Evolutionary conservation across 768 basidiomycete species (phyloP).

Genomic region (Suillus lakei): DNA sequence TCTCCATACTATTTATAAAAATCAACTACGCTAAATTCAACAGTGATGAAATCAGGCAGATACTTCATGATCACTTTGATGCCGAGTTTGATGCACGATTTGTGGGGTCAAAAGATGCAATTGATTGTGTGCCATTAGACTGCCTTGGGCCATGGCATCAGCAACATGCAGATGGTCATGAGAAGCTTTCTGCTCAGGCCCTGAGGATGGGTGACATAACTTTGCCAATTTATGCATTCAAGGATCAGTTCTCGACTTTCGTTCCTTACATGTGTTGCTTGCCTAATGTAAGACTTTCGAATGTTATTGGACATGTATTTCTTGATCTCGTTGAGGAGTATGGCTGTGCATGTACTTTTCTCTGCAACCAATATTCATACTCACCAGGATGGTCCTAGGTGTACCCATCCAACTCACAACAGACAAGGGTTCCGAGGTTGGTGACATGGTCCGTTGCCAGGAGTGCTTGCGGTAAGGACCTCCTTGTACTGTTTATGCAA

Average conservation of each 20-base stretch:
- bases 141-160: constrained; percentile 26
- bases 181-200: constrained; percentile 28
- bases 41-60: constrained; percentile 5
- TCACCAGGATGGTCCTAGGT: too few species aligned
- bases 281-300: constrained; percentile 20
- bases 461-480: too few species aligned
- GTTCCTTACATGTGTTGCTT: constrained; percentile 24
- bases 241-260: constrained; percentile 24
- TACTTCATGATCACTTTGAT: constrained; percentile 11
- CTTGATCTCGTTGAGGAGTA: too few species aligned
- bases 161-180: constrained; percentile 31
- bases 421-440: too few species aligned
- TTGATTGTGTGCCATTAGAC: constrained; percentile 14
- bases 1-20: background rate
- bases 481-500: too few species aligned
- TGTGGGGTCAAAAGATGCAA: constrained; percentile 17
- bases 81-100: constrained; percentile 19
- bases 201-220: constrained; percentile 17
- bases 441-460: too few species aligned
- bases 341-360: too few species aligned
- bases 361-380: too few species aligned
- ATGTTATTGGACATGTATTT: too few species aligned
- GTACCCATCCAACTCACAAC: too few species aligned
- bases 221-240: constrained; percentile 27
- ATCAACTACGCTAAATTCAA: background rate